Percentiles rank a stretch among this genome's conserved stretches.
Evolutionary conservation across 371 early-diverging fungal species (phyloP).

Genomic region (Amoeboradix gromovi): DNA sequence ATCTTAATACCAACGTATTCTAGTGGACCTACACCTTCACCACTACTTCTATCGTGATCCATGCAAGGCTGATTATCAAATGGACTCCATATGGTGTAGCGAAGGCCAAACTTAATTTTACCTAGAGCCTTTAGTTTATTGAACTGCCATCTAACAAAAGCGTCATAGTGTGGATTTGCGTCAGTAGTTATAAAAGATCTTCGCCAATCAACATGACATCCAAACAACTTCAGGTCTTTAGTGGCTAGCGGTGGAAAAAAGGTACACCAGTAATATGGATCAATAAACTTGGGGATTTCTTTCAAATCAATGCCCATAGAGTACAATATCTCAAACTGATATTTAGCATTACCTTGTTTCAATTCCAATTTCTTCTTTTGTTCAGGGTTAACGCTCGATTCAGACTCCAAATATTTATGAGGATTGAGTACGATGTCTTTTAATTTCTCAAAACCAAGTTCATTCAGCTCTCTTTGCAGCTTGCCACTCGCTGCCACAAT

Average conservation of each 20-base stretch:
- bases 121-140: slow-evolving; percentile 44
- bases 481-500: slow-evolving; percentile 96
- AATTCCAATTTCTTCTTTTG: slow-evolving; percentile 45
- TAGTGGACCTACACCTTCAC: slow-evolving; percentile 91
- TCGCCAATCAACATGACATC: slow-evolving; percentile 89
- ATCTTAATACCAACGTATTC: slow-evolving; percentile 85
- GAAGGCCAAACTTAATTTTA: slow-evolving; percentile 89
- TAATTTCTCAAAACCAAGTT: slow-evolving; percentile 45
- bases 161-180: slow-evolving; percentile 94
- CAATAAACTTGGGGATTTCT: slow-evolving; percentile 80
- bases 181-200: slow-evolving; percentile 97
- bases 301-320: slow-evolving; percentile 56
- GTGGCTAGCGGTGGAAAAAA: slow-evolving; percentile 83
- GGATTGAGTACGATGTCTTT: slow-evolving; percentile 8
- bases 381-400: neutral
- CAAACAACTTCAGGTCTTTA: slow-evolving; percentile 49
- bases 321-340: slow-evolving; percentile 88
- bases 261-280: slow-evolving; percentile 78
- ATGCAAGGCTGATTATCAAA: slow-evolving; percentile 95
- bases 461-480: slow-evolving; percentile 65
- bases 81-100: slow-evolving; percentile 93
- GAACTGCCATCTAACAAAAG: slow-evolving; percentile 98
- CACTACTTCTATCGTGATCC: slow-evolving; percentile 96
- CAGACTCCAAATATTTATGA: neutral
- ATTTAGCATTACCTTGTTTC: slow-evolving; percentile 51